A percentile compares a stretch with the other conserved stretches of the same genome.
phyloP scores from a whole-genome alignment of 2,329 filamentous ascomycete genomes.

The Paecilomyces niveus region DNA sequence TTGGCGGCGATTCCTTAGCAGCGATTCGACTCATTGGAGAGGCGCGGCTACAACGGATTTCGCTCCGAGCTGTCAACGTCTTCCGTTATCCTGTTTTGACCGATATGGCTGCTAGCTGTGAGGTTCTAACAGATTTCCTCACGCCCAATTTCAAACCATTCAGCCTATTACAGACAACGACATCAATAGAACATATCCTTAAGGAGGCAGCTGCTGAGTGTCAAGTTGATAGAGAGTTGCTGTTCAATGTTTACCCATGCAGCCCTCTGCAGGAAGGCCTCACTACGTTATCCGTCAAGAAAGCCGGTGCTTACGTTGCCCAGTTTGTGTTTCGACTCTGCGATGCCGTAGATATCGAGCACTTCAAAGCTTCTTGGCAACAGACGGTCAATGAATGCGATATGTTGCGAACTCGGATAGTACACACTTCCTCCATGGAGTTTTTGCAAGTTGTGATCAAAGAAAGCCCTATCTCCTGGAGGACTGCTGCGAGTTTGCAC shows the following conservation, averaged over 20 bases:
- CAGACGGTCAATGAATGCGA: conserved; percentile 37
- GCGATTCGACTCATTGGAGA: conserved; percentile 41
- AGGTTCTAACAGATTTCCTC: conserved; percentile 1
- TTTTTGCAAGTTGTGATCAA: conserved; percentile 37
- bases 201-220: conserved; percentile 25
- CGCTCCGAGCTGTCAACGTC: conserved; percentile 37
- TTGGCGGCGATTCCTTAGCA: conserved; percentile 42
- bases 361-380: conserved; percentile 43
- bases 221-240: conserved; percentile 16
- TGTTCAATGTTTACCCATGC: conserved; percentile 38
- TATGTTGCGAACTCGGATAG: conserved; percentile 44
- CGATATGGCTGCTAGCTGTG: conserved; percentile 34
- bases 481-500: conserved; percentile 18
- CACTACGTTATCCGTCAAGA: conserved; percentile 42
- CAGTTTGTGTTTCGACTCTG: conserved; percentile 38
- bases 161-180: conserved; percentile 17
- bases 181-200: conserved; percentile 14
- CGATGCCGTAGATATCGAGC: conserved; percentile 29
- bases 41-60: conserved; percentile 31
- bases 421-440: conserved; percentile 29
- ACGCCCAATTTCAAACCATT: conserved; percentile 16
- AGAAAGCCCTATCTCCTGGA: conserved; percentile 28
- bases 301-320: conserved; percentile 43
- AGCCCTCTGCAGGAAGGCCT: conserved; percentile 40
- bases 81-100: conserved; percentile 37